A percentile compares a stretch with the other conserved stretches of the same genome.
Evolutionary conservation across 116 monocot species (phyloP).

Genomic region (Cymodocea nodosa): DNA sequence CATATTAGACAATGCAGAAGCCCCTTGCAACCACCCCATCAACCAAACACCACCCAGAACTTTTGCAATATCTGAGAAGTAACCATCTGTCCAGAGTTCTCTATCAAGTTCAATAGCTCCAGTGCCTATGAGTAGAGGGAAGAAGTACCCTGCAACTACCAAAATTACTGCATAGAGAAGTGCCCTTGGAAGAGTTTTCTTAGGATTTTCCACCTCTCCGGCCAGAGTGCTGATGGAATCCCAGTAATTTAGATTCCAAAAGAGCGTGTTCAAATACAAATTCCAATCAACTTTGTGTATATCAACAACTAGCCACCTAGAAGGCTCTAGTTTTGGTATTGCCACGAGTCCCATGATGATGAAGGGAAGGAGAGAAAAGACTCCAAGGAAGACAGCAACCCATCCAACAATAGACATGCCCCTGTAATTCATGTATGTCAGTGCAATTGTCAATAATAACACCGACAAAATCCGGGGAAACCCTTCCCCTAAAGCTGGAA

Average conservation of each 20-base stretch:
- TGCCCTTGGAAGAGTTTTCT: conserved; percentile 54
- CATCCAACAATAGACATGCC: conserved; percentile 72
- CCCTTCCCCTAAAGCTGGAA: conserved; percentile 44
- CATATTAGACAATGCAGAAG: conserved; percentile 71
- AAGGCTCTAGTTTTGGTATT: conserved; percentile 34
- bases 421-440: conserved; percentile 76
- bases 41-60: conserved; percentile 60
- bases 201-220: conserved; percentile 66
- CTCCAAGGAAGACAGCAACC: conserved; percentile 50
- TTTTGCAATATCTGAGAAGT: conserved; percentile 59
- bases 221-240: conserved; percentile 70
- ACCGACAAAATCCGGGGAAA: conserved; percentile 32
- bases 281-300: conserved; percentile 41
- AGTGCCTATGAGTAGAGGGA: conserved; percentile 55
- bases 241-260: conserved; percentile 86
- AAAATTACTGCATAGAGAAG: conserved; percentile 59
- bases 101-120: conserved; percentile 48
- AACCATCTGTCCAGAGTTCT: conserved; percentile 64
- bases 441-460: conserved; percentile 30
- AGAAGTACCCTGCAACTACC: conserved; percentile 50
- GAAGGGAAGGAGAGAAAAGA: conserved; percentile 65
- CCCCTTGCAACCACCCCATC: conserved; percentile 53
- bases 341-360: conserved; percentile 51
- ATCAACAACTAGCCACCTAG: conserved; percentile 44
- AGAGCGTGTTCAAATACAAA: conserved; percentile 68